Evolutionary conservation across 2,329 filamentous ascomycete species (phyloP), one percentile per base, ranked within the genome.

Genomic region (Venturia oleaginea): DNA sequence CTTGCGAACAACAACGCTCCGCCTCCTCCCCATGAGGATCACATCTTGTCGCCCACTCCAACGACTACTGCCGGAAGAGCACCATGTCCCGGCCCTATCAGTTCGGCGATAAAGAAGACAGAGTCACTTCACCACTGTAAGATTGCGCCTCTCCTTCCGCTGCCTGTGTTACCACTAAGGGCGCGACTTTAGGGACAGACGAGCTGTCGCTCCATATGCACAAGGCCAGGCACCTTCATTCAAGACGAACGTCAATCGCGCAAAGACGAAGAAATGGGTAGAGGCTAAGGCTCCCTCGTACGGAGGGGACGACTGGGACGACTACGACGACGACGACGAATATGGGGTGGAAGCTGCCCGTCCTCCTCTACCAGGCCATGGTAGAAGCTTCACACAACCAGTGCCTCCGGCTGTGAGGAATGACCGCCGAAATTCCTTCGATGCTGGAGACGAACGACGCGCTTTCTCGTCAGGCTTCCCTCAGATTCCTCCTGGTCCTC

Each of bases 191-290:
- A 75, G 72, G 59, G 72, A 75, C 66, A 70, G 70, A 55, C 68
- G 66, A 55, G 67, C 68, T 17, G 71, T 64, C 46, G 70, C 68
- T 51, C 64, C 67, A 55, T 70, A 69, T 61, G 65, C 67, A 7
- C 68, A 72, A 43, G 73, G 72, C 43, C 79, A 80, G 63, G 77
- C 80, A 32, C 75, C 83, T 34, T 84, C 82, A 32, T 96, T 92
- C 77, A 89, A 90, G 74, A 85, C 91, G 62, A 95, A 96, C 74
- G 87, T 97, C 60, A 93, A 90, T 76, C 87, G 93, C 67, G 84
- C 86, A 64, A 96, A 96, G 78, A 97, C 92, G 64, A 90, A 88
- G 77, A 96, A 96, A 83, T 97, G 93, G 93, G 88, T 93, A 43
- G 89, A 96, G 71, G 93, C 93, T 42, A 93, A 92, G 75, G 82